Conservation (phyloP, 495 filamentous ascomycete genomes). For the Acidiella bohemica region DNA sequence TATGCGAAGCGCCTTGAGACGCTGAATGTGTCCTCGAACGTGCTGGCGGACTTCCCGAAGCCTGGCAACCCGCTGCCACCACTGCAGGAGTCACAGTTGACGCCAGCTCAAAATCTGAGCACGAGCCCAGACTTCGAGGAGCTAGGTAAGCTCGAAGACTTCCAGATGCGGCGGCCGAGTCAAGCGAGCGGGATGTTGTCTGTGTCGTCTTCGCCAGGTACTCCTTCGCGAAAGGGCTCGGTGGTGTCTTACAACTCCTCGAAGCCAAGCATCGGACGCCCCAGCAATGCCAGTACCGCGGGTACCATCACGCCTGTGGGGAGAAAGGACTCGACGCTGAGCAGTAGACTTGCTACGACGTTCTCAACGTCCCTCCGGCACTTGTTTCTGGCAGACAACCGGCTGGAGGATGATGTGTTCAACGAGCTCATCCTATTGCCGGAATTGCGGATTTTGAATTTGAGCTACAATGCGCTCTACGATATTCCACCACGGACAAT, state of each 20-base stretch:
- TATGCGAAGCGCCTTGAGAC: slow-evolving; percentile 76
- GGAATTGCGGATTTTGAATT: slow-evolving; percentile 77
- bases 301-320: slow-evolving; percentile 44
- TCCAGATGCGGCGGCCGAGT: slow-evolving; percentile 58
- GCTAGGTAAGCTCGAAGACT: slow-evolving; percentile 53
- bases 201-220: slow-evolving; percentile 57
- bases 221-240: slow-evolving; percentile 54
- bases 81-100: slow-evolving; percentile 21
- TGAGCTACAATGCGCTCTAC: slow-evolving; percentile 87
- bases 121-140: slow-evolving; percentile 64
- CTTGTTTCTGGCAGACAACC: slow-evolving; percentile 84
- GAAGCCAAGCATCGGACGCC: slow-evolving; percentile 68
- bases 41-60: slow-evolving; percentile 80
- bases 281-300: slow-evolving; percentile 35
- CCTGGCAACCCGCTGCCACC: slow-evolving; percentile 28
- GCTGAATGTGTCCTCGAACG: slow-evolving; percentile 88
- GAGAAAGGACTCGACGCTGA: slow-evolving; percentile 81
- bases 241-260: slow-evolving; percentile 64
- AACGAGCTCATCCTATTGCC: slow-evolving; percentile 72
- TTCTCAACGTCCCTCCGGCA: slow-evolving; percentile 75
- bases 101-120: slow-evolving; percentile 38
- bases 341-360: slow-evolving; percentile 58
- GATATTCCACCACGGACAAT: slow-evolving; percentile 84
- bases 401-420: slow-evolving; percentile 84
- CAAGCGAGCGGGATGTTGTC: slow-evolving; percentile 68